phyloP scores from a whole-genome alignment of 805 yeast genomes.

The Saturnispora bothae region DNA sequence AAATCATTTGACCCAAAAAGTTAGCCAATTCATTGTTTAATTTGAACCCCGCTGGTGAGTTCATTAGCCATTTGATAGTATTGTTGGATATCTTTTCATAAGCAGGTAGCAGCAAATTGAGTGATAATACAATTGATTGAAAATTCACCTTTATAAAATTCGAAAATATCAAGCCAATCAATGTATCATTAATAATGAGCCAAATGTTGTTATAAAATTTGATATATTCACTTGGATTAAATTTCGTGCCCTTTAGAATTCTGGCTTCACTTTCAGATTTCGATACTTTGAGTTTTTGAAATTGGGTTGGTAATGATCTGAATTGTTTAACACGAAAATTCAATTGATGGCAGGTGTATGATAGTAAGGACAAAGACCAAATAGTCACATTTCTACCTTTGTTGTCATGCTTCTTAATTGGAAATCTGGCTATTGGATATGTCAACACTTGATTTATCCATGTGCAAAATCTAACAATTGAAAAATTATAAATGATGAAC shows the following conservation, averaged over 20 bases:
- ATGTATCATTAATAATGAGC: slow-evolving; percentile 74
- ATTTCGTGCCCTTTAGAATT: slow-evolving; percentile 30
- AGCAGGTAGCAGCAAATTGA: slow-evolving; percentile 24
- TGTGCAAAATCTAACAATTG: slow-evolving; percentile 11
- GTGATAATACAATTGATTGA: slow-evolving; percentile 6
- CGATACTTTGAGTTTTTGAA: slow-evolving; percentile 37
- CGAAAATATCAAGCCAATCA: slow-evolving; percentile 58
- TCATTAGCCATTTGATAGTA: slow-evolving; percentile 64
- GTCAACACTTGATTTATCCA: slow-evolving; percentile 9
- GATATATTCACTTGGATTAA: slow-evolving; percentile 47
- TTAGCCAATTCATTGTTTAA: slow-evolving; percentile 75
- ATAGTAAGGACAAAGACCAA: slow-evolving; percentile 9
- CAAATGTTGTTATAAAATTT: slow-evolving; percentile 79
- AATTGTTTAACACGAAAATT: slow-evolving; percentile 70
- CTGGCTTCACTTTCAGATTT: slow-evolving; percentile 31
- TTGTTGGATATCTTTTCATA: slow-evolving; percentile 22
- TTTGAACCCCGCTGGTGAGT: slow-evolving; percentile 90
- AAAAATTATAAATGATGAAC: slow-evolving; percentile 4
- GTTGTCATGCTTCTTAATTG: slow-evolving; percentile 4
- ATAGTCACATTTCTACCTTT: not conserved
- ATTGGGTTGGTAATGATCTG: slow-evolving; percentile 72
- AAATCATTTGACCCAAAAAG: slow-evolving; percentile 75
- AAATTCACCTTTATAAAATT: slow-evolving; percentile 28
- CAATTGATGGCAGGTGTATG: slow-evolving; percentile 55
- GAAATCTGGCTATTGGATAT: slow-evolving; percentile 11